phyloP scores from a whole-genome alignment of 1,284 basidiomycete genomes.

The Coniferiporia sulphurascens region DNA sequence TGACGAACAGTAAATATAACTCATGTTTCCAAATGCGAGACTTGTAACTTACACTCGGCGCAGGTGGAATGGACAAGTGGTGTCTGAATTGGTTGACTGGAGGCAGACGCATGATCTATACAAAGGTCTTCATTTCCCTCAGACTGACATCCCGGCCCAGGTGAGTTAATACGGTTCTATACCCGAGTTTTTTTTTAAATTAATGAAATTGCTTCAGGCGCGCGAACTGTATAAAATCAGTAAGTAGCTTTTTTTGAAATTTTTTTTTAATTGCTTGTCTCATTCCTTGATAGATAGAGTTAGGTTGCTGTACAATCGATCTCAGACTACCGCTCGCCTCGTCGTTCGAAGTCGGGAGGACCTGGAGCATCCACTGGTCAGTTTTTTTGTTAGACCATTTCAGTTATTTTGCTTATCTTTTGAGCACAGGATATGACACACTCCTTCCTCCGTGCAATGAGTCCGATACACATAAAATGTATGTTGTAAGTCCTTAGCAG shows the following conservation, averaged over 20 bases:
- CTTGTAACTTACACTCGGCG: not conserved
- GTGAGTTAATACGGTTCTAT: conserved; percentile 25
- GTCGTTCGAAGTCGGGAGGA: conserved; percentile 66
- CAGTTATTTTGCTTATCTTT: conserved; percentile 14
- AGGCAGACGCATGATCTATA: conserved; percentile 76
- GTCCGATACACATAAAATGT: conserved; percentile 87
- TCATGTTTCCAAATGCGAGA: not conserved
- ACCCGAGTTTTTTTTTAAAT: conserved; percentile 12
- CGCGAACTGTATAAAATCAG: conserved; percentile 43
- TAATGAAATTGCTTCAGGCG: conserved; percentile 30
- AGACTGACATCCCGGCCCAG: conserved; percentile 54
- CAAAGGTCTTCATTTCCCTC: conserved; percentile 69
- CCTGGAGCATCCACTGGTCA: conserved; percentile 63
- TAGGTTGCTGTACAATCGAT: conserved; percentile 76
- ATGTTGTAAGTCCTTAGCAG: conserved; percentile 22
- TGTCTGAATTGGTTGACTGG: conserved; percentile 84
- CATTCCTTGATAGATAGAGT: conserved; percentile 60
- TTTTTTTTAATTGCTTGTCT: not conserved
- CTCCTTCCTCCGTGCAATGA: conserved; percentile 84
- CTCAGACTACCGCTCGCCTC: conserved; percentile 73
- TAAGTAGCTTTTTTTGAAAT: conserved; percentile 24
- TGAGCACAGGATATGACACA: conserved; percentile 76
- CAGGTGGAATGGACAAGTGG: conserved; percentile 69
- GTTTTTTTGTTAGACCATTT: conserved; percentile 18
- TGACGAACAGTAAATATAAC: conserved; percentile 40